These are phyloP conservation scores for Alopecurus myosuroides DNA, from an alignment of 176 grass and related monocot species.

Conservation along the genomic window DNA sequence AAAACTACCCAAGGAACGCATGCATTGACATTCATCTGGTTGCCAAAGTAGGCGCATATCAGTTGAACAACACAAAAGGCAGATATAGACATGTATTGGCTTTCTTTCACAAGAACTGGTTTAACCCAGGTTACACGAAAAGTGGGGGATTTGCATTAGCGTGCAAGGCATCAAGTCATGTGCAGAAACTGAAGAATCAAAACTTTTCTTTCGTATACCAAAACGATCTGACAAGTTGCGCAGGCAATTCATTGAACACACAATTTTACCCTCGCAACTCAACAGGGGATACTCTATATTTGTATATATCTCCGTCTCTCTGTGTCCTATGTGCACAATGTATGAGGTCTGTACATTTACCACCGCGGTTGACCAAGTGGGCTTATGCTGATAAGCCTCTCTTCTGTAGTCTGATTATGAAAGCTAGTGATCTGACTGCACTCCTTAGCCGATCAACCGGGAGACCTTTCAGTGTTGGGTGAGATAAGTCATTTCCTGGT, in stretches of 20 bases:
- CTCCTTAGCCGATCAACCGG: constrained; percentile 35
- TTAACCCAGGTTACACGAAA: neutral
- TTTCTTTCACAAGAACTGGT: neutral
- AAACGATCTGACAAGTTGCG: neutral
- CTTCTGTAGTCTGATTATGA: constrained; percentile 39
- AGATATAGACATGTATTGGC: neutral
- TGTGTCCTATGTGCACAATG: neutral
- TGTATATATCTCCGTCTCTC: neutral
- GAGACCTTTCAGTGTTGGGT: constrained; percentile 53
- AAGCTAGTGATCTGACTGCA: constrained; percentile 25
- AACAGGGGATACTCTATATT: constrained; percentile 9
- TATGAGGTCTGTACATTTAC: constrained; percentile 22
- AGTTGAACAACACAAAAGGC: neutral
- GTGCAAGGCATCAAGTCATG: neutral
- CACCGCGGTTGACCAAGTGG: neutral
- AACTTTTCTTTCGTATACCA: neutral
- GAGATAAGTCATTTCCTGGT: constrained; percentile 19
- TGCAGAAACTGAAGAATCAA: neutral
- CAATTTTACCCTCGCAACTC: constrained; percentile 15
- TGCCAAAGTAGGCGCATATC: neutral
- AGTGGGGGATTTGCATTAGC: neutral
- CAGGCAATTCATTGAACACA: constrained; percentile 1
- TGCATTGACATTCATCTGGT: neutral
- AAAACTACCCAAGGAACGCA: neutral
- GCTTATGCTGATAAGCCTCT: constrained; percentile 31